Evolutionary conservation across 345 rosid genomes (phyloP).

Genomic region (Aethionema arabicum): DNA sequence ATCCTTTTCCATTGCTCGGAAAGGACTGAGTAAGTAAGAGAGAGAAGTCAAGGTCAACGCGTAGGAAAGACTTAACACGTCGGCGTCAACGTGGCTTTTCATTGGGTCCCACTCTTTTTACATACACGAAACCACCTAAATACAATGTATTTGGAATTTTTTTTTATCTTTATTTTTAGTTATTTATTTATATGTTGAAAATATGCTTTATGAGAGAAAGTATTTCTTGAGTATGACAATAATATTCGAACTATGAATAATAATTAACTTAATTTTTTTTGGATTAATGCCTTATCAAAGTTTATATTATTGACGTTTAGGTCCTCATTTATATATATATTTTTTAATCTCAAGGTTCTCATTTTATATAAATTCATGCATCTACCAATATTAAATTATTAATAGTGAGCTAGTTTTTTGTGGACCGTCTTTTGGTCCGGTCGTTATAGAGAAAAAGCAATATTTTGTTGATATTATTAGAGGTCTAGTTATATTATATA

Average conservation of each 20-base stretch:
- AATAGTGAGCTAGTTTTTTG: no score
- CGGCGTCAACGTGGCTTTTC: constrained; percentile 34
- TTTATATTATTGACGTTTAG: no score
- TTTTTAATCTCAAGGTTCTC: no score
- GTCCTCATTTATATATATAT: no score
- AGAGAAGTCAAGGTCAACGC: constrained; percentile 38
- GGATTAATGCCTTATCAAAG: no score
- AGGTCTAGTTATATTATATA: no score
- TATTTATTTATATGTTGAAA: neutral
- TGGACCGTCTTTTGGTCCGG: no score
- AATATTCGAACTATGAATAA: neutral
- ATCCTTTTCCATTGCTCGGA: constrained; percentile 35
- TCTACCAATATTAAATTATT: no score
- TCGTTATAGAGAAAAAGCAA: no score
- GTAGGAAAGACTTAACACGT: constrained; percentile 30
- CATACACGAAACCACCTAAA: constrained; percentile 14
- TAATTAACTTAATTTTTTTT: no score
- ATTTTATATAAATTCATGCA: no score
- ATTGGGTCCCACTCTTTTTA: constrained; percentile 12
- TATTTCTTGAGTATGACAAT: neutral
- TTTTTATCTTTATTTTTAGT: neutral
- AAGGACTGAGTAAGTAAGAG: constrained; percentile 19
- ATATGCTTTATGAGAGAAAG: neutral
- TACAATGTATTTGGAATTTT: constrained; percentile 32
- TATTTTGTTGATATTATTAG: no score